Evolutionary conservation across 2,329 filamentous ascomycete species (phyloP), one percentile per base, ranked within the genome.

Genomic region (Ophiostoma perfectum): DNA sequence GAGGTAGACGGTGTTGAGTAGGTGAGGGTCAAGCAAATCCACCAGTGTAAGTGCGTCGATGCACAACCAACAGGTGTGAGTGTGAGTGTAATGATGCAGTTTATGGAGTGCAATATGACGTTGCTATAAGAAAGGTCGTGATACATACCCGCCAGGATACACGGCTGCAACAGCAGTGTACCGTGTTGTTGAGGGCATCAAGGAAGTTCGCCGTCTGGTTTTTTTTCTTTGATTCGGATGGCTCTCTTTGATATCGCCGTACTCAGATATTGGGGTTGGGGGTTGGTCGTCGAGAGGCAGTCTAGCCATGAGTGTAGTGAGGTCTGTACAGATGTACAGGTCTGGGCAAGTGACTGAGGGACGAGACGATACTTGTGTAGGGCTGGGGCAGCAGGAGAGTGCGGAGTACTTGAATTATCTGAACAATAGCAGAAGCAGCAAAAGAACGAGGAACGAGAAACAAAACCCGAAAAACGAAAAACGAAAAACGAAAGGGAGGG

Each of bases 91-190:
- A 18, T 55, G 49, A 36, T 27, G 18, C 36, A 39, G 8, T 36
- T 60, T 60, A 39, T 39, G 27, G 27, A 9, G 49, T 60, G 27
- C 27, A 39, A 18, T 16, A 60, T n/a, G 41, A 58, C 4, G 41
- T 18, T 36, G 36, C 42, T 39, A 42, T 42, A 18, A 42, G 11
- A 41, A 62, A 8, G 36, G 14, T 16, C 16, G 55, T 60, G 27
- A 27, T 60, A 63, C 60, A 1, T 42, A 63, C 60, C 60, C 27
- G 38, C 12, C 60, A 18, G 60, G 60, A 63, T 63, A 42, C 39
- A 63, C 60, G 14, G 39, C 60, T 18, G 39, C 58, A 41, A 62
- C 60, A 41, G 58, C 58, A 63, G 60, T 42, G 60, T 63, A 41
- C 60, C n/a, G 60, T 12, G 60, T 18, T 42, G 39, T 8, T 42